Conservation (phyloP, 768 basidiomycete genomes). For the Hydnomerulius pinastri region DNA sequence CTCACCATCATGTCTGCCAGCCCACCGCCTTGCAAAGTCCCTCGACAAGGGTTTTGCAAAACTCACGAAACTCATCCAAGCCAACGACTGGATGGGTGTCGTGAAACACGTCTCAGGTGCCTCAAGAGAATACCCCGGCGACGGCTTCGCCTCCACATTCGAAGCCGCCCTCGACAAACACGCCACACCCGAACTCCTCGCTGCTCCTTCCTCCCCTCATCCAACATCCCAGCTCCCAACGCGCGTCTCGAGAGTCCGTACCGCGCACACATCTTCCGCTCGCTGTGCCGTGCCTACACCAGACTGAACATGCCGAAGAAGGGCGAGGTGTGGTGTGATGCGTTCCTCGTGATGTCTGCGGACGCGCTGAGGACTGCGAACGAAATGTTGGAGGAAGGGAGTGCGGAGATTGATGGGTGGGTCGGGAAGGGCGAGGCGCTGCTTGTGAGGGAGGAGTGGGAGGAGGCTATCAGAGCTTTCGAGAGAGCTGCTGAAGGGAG, state of each 20-base stretch:
- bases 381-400: conserved; percentile 46
- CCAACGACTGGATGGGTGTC: conserved; percentile 68
- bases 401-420: conserved; percentile 74
- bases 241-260: conserved; percentile 56
- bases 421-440: conserved; percentile 72
- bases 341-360: conserved; percentile 57
- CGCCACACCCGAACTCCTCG: conserved; percentile 41
- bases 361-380: conserved; percentile 27
- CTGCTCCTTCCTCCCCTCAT: conserved; percentile 20
- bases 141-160: conserved; percentile 61
- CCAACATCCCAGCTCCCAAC: conserved; percentile 47
- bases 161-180: conserved; percentile 65
- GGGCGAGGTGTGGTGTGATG: conserved; percentile 72
- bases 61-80: conserved; percentile 62
- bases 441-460: conserved; percentile 78
- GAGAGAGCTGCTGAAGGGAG: conserved; percentile 83
- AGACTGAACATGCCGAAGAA: conserved; percentile 51
- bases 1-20: conserved; percentile 74
- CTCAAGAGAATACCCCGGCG: conserved; percentile 38
- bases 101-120: conserved; percentile 59
- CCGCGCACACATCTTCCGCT: conserved; percentile 60
- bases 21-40: conserved; percentile 75
- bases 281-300: conserved; percentile 77
- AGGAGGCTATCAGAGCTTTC: conserved; percentile 78
- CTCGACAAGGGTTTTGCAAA: conserved; percentile 75